Evolutionary conservation across 2,329 filamentous ascomycete species (phyloP).

Genomic region (Neocucurbitaria cava): DNA sequence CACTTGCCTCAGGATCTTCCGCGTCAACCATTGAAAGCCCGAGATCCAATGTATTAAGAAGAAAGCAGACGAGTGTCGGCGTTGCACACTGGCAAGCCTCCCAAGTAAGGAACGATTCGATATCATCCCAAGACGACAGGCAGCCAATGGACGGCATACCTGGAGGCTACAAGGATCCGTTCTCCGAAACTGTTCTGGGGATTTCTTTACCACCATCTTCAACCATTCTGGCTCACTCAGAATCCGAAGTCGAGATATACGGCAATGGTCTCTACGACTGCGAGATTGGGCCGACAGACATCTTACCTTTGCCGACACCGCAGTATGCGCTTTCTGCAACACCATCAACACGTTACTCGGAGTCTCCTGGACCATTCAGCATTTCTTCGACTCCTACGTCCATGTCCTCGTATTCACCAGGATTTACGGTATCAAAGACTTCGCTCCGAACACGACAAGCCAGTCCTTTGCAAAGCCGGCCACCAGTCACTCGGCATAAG

Average conservation of each 20-base stretch:
- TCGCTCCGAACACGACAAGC: conserved; percentile 60
- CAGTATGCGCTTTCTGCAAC: conserved; percentile 71
- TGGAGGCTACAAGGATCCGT: conserved; percentile 48
- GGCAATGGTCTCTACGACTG: conserved; percentile 34
- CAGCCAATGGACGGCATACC: conserved; percentile 34
- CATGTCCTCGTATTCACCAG: conserved; percentile 76
- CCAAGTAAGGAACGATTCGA: conserved; percentile 40
- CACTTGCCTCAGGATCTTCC: conserved; percentile 58
- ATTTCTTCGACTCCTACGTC: conserved; percentile 81
- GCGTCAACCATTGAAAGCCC: conserved; percentile 56
- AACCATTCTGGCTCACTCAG: conserved; percentile 34
- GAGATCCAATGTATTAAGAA: conserved; percentile 51
- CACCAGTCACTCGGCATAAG: conserved; percentile 66
- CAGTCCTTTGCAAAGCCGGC: conserved; percentile 64
- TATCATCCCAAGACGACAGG: conserved; percentile 44
- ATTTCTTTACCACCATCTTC: conserved; percentile 51
- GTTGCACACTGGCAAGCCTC: conserved; percentile 37
- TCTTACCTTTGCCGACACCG: conserved; percentile 72
- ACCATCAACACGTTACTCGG: conserved; percentile 77
- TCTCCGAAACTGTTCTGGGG: conserved; percentile 52
- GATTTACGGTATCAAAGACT: conserved; percentile 57
- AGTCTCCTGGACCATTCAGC: conserved; percentile 75
- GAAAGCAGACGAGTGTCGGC: conserved; percentile 55
- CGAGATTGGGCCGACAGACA: conserved; percentile 67
- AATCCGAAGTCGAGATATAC: conserved; percentile 33